Base-by-base conservation (phyloP, 164 flowering plant species). In the Akebia trifoliata region DNA sequence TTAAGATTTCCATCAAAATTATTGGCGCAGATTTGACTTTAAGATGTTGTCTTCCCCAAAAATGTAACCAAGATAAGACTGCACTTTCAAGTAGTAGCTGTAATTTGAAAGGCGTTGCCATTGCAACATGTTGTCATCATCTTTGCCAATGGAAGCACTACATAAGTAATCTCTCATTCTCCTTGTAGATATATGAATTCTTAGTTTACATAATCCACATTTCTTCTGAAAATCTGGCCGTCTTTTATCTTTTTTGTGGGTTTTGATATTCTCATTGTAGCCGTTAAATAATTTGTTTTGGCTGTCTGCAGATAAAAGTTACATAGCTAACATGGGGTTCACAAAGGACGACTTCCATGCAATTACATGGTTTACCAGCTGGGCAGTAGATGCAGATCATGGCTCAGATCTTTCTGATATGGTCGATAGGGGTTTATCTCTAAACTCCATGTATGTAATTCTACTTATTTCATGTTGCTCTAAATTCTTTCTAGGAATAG, bases 341-440 rank as follows among this genome's bases (percentile, higher is more conserved):
- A 67, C 62, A 36, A 79, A 73, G 66, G 90, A 87, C 26, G 85
- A 90, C 46, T 93, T 93, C 72, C 86, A 85, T 72, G 90, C 88
- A 4, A 78, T 93, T 22, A 79, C 95, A 21, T 93, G 97, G 98
- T 81, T 93, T 69, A 90, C 98, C 51, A 93, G 95, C 73, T 93
- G 98, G 98, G 94, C 97, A 15, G 95, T 93, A 42, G 98, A 93
- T 83, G 97, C 86, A 57, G 89, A 85, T 67, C 94, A 87, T 66
- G 74, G 82, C 25, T 78, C 84, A 24, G 81, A 74, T 58, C 66
- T 79, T 59, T 54, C 81, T 46, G 81, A 79, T 46, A 48, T 65
- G 38, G 66, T 60, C 40, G 72, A 69, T 56, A 49, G 34, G 57
- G 67, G 63, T 63, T 45, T 53, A 54, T 64, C 18, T 59, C 53